Conservation (phyloP, 345 rosid genomes). For the Lumnitzera littorea region DNA sequence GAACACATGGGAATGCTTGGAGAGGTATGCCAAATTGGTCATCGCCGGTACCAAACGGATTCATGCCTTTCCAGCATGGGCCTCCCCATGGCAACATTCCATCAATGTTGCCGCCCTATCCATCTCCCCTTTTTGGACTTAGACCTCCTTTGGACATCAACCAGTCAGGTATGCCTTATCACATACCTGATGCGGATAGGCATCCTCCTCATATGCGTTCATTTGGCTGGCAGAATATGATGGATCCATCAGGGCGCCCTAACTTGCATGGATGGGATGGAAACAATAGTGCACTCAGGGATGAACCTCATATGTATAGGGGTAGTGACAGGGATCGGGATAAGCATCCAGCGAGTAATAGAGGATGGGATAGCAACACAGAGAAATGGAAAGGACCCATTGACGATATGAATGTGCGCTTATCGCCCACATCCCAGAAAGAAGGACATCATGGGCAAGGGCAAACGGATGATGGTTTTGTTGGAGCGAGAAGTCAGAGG, state of each 20-base stretch:
- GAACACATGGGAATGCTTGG: conserved; percentile 89
- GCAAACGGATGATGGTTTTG: conserved; percentile 37
- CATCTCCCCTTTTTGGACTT: conserved; percentile 57
- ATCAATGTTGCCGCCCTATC: conserved; percentile 70
- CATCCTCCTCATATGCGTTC: conserved; percentile 79
- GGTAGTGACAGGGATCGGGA: conserved; percentile 88
- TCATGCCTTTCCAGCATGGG: conserved; percentile 81
- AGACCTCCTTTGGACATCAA: conserved; percentile 80
- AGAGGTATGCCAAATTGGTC: conserved; percentile 85
- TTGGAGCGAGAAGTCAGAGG: conserved; percentile 34
- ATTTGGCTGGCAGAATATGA: conserved; percentile 88
- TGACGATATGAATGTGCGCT: conserved; percentile 50
- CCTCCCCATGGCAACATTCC: conserved; percentile 78
- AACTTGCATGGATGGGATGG: conserved; percentile 94
- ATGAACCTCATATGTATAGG: conserved; percentile 59
- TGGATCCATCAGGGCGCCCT: conserved; percentile 71
- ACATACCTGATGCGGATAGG: conserved; percentile 75
- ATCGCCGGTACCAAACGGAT: conserved; percentile 70
- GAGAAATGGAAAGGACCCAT: conserved; percentile 81
- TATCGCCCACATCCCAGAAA: conserved; percentile 45
- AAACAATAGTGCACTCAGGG: conserved; percentile 65
- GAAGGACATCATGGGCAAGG: conserved; percentile 50
- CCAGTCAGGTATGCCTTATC: conserved; percentile 76
- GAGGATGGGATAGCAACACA: conserved; percentile 71
- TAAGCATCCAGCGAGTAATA: conserved; percentile 52